Base-by-base conservation (phyloP, 1,284 basidiomycete species). In the Agaricales sp. region DNA sequence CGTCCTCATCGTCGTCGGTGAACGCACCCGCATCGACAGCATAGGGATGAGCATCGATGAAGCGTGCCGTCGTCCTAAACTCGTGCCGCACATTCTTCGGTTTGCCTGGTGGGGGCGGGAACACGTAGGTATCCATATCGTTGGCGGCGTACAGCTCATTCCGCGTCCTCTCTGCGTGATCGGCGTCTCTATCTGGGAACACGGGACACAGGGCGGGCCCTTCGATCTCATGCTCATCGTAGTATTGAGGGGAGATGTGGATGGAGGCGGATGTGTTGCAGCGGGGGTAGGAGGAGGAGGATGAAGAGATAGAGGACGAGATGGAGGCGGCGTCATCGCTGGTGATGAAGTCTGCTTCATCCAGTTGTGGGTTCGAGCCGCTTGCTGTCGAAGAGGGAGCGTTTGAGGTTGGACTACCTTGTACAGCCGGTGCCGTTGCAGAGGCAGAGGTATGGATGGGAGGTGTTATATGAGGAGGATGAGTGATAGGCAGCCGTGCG, bases 241-340 rank as follows among this genome's bases (percentile, higher is more conserved):
- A 82, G 59, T 75, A 78, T 0, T 78, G 78, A 2, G 74, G 77
- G 2, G 81, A 84, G 22, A 85, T 75, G 48, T 80, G 69, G 35
- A 80, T 75, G 55, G 65, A 55, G 53, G 63, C 55, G n/a, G n/a
- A n/a, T 25, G 47, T 47, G 24, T 48, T 53, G 3, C 51, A 56
- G 47, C 58, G 55, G 24, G 45, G 38, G 51, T 45, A 53, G 41
- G 53, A 53, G 46, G 54, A 59, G 2, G 60, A 61, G 11, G 54
- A 54, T 2, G 53, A 52, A 13, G 55, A 54, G 4, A 53, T 55
- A 3, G 53, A 58, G 43, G 48, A 54, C 25, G 59, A 62, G n/a
- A n/a, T n/a, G n/a, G n/a, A n/a, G n/a, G n/a, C n/a, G n/a, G n/a
- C n/a, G n/a, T n/a, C n/a, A n/a, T n/a, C n/a, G n/a, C n/a, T n/a